These are phyloP conservation scores for Epichloe uncinata DNA, from an alignment of 2,329 filamentous ascomycete species.

Conservation along the genomic window DNA sequence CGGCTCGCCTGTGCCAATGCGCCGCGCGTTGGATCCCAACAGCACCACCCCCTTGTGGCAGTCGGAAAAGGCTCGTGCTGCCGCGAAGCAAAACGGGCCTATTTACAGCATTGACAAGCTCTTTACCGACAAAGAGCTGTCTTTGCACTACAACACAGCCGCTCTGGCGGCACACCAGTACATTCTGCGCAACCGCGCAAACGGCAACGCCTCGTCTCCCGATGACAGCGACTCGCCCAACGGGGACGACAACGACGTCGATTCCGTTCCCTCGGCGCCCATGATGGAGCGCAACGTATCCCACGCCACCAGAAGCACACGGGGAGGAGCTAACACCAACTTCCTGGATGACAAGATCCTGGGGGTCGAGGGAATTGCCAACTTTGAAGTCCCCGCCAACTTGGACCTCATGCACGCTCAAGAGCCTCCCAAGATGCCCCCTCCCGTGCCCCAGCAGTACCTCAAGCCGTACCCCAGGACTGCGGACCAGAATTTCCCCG, in stretches of 20 bases:
- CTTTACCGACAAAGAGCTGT: constrained; percentile 56
- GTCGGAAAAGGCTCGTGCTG: constrained; percentile 41
- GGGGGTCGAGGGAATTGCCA: constrained; percentile 46
- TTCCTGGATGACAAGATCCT: constrained; percentile 44
- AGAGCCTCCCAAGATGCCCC: constrained; percentile 44
- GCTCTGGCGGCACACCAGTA: constrained; percentile 50
- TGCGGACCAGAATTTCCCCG: constrained; percentile 42
- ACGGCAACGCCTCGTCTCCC: constrained; percentile 35
- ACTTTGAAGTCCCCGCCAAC: constrained; percentile 45
- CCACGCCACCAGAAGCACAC: constrained; percentile 50
- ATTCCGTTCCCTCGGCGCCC: constrained; percentile 34
- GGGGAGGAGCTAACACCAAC: constrained; percentile 39
- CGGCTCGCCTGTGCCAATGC: constrained; percentile 46
- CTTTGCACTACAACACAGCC: constrained; percentile 50
- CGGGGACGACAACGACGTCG: constrained; percentile 36
- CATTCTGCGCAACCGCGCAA: constrained; percentile 42
- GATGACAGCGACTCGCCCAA: constrained; percentile 41
- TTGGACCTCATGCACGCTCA: constrained; percentile 41
- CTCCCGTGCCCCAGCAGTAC: constrained; percentile 42
- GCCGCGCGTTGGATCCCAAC: constrained; percentile 41
- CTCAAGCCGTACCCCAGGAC: constrained; percentile 43
- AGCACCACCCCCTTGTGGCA: constrained; percentile 50
- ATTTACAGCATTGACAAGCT: constrained; percentile 56
- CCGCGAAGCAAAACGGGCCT: constrained; percentile 42
- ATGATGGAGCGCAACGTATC: constrained; percentile 52